Base-by-base conservation (phyloP, 106 monocot genomes). In the Vanilla planifolia region DNA sequence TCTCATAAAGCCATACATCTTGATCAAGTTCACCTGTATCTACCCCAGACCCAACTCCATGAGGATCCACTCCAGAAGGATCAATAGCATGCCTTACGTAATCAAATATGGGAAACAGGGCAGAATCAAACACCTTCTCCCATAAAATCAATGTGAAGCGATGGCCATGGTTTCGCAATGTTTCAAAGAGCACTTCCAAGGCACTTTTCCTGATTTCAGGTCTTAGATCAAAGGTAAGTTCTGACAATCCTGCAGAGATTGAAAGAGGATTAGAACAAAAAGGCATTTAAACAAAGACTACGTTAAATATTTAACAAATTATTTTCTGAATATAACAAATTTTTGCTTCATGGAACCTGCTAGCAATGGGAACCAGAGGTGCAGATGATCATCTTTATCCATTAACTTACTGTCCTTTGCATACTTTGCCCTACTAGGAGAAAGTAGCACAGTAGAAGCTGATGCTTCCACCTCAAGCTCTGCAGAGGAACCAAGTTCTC, bases 41-140 rank as follows among this genome's bases (percentile, higher is more conserved):
- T 68, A 30, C 73, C 68, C 81, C 88, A 30, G 53, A 26, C 22
- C 59, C 75, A 5, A 82, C 86, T 11, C 53, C 73, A 42, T 72
- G 79, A 56, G 74, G 66, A 32, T 72, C 75, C 42, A 50, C 72
- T 11, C 78, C 75, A 35, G 80, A 93, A 43, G 84, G 88, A 64
- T 88, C 92, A 39, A 93, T 85, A 53, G 79, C 92, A 77, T 93
- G 92, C 26, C 92, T 81, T 68, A 88, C 92, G 66, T 88, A 93
- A 64, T 93, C 92, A 79, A 93, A 93, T 63, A 93, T 93, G 26
- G 92, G 92, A 60, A 93, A 84, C 30, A 93, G 81, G 28, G 82
- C 92, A 10, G 92, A 93, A 51, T 93, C 92, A 58, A 93, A 93
- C 33, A 93, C 92, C 33, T 79, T 80, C 44, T 93, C 92, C 92